Conservation (phyloP, 345 rosid genomes). For the Boechera retrofracta region DNA sequence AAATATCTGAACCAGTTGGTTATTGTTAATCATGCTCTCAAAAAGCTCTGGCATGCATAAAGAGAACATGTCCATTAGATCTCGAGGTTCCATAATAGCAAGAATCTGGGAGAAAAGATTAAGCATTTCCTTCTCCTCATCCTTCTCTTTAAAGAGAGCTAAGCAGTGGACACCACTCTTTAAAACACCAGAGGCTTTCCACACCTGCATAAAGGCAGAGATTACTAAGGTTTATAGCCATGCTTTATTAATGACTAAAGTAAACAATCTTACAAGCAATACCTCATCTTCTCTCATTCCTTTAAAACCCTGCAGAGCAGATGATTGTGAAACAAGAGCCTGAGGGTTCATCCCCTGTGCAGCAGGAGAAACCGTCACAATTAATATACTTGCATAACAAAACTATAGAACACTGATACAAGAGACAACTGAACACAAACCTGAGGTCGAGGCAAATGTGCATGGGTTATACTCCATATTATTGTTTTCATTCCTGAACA, state of each 20-base stretch:
- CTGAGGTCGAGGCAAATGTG: slow-evolving; percentile 96
- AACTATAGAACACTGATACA: slow-evolving; percentile 30
- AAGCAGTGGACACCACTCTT: slow-evolving; percentile 98
- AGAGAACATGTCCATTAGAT: slow-evolving; percentile 98
- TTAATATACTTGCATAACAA: slow-evolving; percentile 27
- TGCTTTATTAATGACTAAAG: slow-evolving; percentile 17
- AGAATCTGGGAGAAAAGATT: slow-evolving; percentile 88
- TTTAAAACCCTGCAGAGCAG: slow-evolving; percentile 82
- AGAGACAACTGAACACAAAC: slow-evolving; percentile 51
- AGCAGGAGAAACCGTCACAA: slow-evolving; percentile 59
- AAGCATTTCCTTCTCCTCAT: slow-evolving; percentile 95
- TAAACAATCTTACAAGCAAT: slow-evolving; percentile 31
- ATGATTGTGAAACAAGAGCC: slow-evolving; percentile 65
- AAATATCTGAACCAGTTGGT: slow-evolving; percentile 89
- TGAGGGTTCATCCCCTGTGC: slow-evolving; percentile 71
- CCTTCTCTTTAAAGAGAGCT: slow-evolving; percentile 97
- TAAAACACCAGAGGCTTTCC: slow-evolving; percentile 97
- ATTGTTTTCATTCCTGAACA: slow-evolving; percentile 96
- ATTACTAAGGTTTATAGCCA: slow-evolving; percentile 38
- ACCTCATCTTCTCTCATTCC: slow-evolving; percentile 99
- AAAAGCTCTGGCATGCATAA: slow-evolving; percentile 98
- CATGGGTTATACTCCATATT: slow-evolving; percentile 96
- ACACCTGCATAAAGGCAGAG: slow-evolving; percentile 60
- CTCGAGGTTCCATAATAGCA: slow-evolving; percentile 96
- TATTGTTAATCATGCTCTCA: slow-evolving; percentile 92